These are phyloP conservation scores for Conticribra weissflogii DNA, from an alignment of 108 stramenopile species.

Conservation along the genomic window DNA sequence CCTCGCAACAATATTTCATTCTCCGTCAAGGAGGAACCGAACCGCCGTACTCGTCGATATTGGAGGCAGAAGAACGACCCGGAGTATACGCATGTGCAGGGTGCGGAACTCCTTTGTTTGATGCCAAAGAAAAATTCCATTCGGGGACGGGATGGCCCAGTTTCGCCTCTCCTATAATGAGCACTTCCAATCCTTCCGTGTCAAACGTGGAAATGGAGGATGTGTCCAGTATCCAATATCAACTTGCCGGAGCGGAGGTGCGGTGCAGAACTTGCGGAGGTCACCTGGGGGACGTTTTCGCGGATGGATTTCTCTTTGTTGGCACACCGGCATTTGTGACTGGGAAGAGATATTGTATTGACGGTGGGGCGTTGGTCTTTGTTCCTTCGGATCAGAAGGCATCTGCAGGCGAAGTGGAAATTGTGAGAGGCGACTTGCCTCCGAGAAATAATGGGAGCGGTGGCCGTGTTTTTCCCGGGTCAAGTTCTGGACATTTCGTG, in stretches of 20 bases:
- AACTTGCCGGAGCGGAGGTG: constrained; percentile 77
- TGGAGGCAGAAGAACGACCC: constrained; percentile 67
- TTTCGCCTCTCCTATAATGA: constrained; percentile 53
- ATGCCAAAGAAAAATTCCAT: constrained; percentile 66
- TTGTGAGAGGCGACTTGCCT: constrained; percentile 54
- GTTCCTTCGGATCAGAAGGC: constrained; percentile 45
- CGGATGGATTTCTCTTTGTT: constrained; percentile 74
- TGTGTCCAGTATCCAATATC: constrained; percentile 54
- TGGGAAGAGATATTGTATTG: constrained; percentile 82
- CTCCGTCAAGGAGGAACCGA: constrained; percentile 82
- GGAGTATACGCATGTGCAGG: constrained; percentile 84
- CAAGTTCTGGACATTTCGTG: neutral
- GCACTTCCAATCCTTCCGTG: constrained; percentile 20
- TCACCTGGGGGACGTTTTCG: constrained; percentile 90
- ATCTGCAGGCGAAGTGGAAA: constrained; percentile 16
- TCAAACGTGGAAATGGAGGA: constrained; percentile 79
- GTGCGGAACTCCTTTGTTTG: constrained; percentile 82
- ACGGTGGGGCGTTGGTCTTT: constrained; percentile 74
- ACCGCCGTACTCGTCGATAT: constrained; percentile 65
- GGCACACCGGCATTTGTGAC: constrained; percentile 69
- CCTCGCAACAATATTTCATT: constrained; percentile 66
- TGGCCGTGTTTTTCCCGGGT: constrained; percentile 22
- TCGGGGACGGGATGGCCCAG: constrained; percentile 65
- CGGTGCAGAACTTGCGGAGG: constrained; percentile 85
- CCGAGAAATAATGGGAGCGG: constrained; percentile 15